Percentiles rank a stretch among this genome's conserved stretches.
These are phyloP conservation scores for Actinidia chinensis DNA, from an alignment of 179 eudicot genomes.

Conservation along the genomic window DNA sequence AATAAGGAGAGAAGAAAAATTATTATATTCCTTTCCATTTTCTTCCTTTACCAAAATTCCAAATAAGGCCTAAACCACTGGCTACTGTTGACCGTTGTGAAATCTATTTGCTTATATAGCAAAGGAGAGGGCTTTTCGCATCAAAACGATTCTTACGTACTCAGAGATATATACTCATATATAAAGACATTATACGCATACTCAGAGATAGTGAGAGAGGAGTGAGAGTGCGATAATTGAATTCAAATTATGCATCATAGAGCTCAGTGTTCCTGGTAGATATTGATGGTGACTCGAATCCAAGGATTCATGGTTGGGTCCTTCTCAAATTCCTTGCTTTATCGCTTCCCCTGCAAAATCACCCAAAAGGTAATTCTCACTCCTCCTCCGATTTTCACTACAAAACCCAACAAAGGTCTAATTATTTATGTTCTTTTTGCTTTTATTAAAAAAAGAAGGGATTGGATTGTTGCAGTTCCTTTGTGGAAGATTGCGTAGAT, in stretches of 20 bases:
- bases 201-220: not conserved
- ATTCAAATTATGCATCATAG: not conserved
- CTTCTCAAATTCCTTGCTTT: constrained; percentile 24
- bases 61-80: not conserved
- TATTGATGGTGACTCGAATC: constrained; percentile 21
- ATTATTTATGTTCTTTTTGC: not conserved
- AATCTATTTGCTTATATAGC: not conserved
- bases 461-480: constrained; percentile 22
- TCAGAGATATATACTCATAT: too few species aligned
- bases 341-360: constrained; percentile 16
- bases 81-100: not conserved
- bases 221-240: not conserved
- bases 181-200: not conserved
- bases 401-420: not conserved
- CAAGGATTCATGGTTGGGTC: constrained; percentile 25
- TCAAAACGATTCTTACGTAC: not conserved
- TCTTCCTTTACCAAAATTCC: too few species aligned
- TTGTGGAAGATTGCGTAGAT: constrained; percentile 18
- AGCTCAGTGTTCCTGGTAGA: not conserved
- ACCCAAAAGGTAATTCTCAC: constrained; percentile 22
- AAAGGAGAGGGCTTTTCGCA: not conserved
- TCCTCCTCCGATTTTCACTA: not conserved
- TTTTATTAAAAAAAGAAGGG: not conserved
- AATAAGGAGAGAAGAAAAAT: too few species aligned
- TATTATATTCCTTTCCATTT: too few species aligned